Base-by-base conservation (phyloP, 768 basidiomycete species). In the Kwoniella mangroviensis region DNA sequence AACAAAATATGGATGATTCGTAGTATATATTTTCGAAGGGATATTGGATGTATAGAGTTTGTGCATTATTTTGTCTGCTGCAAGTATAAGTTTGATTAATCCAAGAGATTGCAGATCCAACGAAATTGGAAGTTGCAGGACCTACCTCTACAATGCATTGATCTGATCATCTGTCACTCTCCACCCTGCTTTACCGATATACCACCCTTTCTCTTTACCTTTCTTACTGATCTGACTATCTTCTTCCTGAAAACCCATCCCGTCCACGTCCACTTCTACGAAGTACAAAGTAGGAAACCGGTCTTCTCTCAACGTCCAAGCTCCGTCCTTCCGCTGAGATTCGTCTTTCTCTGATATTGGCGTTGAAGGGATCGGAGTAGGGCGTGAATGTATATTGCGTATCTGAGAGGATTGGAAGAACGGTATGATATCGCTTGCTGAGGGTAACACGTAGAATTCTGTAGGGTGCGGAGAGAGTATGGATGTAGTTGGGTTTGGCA, bases 211-310 rank as follows among this genome's bases (percentile, higher is more conserved):
- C 24, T 52, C 58, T 11, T 45, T 51, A 43, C n/a, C 60, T 42
- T 7, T 26, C 17, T 28, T n/a, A 24, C 21, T 21, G 24, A n/a
- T 49, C 12, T 43, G 19, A 28, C 3, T 54, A 17, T 45, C 26
- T 13, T 54, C 10, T 13, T 49, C 21, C 19, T 67, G 34, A 10
- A 7, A 5, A 13, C 40, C 15, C 5, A 41, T 11, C 17, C 12
- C 19, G 21, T 12, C 17, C 5, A 15, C n/a, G 17, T 59, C 56
- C 24, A 67, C n/a, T 40, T 69, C 68, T 1, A 63, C 43, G 17
- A 69, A 13, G 34, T 64, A 69, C 55, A 54, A 43, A 6, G 68
- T 59, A 15, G 68, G 62, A 49, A 69, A 69, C 40, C 56, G 49
- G 22, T 63, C 55, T 51, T 51, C 62, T 28, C 49, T 21, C 21